phyloP scores from a whole-genome alignment of 2,329 filamentous ascomycete species.

The Ophiostoma piceae region DNA sequence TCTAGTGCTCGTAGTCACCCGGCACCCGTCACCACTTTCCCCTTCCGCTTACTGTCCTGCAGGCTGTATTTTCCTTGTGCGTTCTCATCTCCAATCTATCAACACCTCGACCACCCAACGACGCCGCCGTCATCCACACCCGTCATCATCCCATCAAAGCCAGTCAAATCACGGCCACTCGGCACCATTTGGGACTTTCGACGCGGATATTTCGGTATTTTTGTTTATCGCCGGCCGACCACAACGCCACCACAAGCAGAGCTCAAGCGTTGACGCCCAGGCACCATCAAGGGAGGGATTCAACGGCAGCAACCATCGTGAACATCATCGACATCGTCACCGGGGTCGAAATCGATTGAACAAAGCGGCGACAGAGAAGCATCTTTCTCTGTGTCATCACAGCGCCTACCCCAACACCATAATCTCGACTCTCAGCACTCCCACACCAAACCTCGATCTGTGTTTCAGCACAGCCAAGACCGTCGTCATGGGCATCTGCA shows the following conservation, averaged over 20 bases:
- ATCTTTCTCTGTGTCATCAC: background rate
- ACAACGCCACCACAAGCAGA: background rate
- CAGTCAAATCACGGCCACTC: background rate
- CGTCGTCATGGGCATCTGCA: slow-evolving; percentile 55
- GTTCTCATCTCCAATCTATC: slow-evolving; percentile 9
- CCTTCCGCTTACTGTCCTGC: background rate
- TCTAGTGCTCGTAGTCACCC: slow-evolving; percentile 12
- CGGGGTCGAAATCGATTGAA: too few relatives aligned
- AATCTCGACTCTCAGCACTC: background rate
- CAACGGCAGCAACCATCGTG: background rate
- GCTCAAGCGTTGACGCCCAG: slow-evolving; percentile 8
- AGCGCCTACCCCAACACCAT: background rate
- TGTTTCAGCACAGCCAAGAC: slow-evolving; percentile 14
- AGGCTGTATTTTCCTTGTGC: slow-evolving; percentile 16
- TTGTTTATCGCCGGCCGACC: background rate
- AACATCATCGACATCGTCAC: background rate
- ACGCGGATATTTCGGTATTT: background rate
- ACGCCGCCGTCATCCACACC: background rate
- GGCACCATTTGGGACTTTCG: background rate
- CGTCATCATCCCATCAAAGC: slow-evolving; percentile 15
- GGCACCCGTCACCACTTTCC: slow-evolving; percentile 14
- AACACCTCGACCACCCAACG: slow-evolving; percentile 10
- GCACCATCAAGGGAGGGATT: slow-evolving; percentile 12
- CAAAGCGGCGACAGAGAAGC: background rate
- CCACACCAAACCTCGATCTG: background rate